A percentile compares a stretch with the other conserved stretches of the same genome.
These are phyloP conservation scores for Vaccinium myrtillus DNA, from an alignment of 148 eudicot species.

Conservation along the genomic window DNA sequence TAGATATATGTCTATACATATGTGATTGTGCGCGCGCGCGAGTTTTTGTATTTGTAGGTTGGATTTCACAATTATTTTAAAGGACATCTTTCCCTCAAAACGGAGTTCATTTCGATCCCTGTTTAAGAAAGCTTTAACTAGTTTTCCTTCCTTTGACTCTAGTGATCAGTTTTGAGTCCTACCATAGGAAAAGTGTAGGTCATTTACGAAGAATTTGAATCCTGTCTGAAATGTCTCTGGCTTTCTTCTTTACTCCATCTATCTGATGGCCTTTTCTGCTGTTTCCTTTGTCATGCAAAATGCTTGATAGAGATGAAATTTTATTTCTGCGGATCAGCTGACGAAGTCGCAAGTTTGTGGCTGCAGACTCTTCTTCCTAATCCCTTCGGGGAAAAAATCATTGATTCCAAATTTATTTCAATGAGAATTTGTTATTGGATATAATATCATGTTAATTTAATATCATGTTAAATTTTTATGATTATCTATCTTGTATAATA, in stretches of 20 bases:
- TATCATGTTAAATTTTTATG: background rate
- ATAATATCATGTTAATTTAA: background rate
- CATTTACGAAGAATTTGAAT: background rate
- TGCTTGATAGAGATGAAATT: background rate
- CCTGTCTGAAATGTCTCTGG: background rate
- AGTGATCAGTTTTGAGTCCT: background rate
- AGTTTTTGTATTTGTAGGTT: background rate
- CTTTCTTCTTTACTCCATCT: background rate
- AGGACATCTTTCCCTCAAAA: background rate
- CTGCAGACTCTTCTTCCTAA: background rate
- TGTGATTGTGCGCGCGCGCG: background rate
- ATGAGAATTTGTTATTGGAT: background rate
- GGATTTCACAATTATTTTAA: constrained; percentile 6
- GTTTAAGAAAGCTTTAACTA: background rate
- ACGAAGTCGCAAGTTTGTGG: background rate
- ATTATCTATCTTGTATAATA: background rate
- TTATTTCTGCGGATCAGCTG: background rate
- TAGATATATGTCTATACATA: background rate
- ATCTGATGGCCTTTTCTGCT: background rate
- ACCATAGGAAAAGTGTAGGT: background rate
- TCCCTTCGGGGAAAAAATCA: background rate
- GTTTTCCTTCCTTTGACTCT: background rate
- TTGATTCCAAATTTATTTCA: background rate
- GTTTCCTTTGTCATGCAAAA: background rate
- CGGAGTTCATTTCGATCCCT: background rate